These are phyloP conservation scores for Jamesozyma gamospora DNA, from an alignment of 805 yeast genomes.

Conservation along the genomic window DNA sequence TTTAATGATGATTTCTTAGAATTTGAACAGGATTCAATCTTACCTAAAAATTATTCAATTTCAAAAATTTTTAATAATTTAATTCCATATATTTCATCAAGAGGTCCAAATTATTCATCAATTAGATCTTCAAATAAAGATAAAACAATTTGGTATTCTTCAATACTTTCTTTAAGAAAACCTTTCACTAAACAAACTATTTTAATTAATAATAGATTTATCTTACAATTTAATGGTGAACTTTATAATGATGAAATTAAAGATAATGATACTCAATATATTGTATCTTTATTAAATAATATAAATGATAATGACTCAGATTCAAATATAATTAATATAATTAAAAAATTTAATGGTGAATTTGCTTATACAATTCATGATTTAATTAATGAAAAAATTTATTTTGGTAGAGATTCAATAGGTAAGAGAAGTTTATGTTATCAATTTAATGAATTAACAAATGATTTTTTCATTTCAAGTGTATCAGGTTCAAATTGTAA, in stretches of 20 bases:
- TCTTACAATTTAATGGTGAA: conserved; percentile 86
- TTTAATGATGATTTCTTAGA: conserved; percentile 11
- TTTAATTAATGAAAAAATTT: conserved; percentile 31
- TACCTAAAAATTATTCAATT: conserved; percentile 1
- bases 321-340: conserved; percentile 27
- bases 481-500: conserved; percentile 17
- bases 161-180: conserved; percentile 69
- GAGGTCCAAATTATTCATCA: conserved; percentile 58
- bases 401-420: conserved; percentile 74
- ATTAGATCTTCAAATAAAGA: conserved; percentile 10
- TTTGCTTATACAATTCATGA: conserved; percentile 59
- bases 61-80: conserved; percentile 27
- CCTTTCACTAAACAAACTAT: conserved; percentile 77
- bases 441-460: conserved; percentile 12
- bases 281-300: conserved; percentile 32
- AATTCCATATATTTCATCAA: conserved; percentile 37
- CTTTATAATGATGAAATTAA: conserved; percentile 54
- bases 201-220: conserved; percentile 23
- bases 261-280: conserved; percentile 53
- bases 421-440: conserved; percentile 75
- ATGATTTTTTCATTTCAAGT: conserved; percentile 40
- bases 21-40: conserved; percentile 9
- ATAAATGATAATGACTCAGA: conserved; percentile 21
- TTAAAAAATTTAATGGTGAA: conserved; percentile 60
- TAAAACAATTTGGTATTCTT: conserved; percentile 39